Base-by-base conservation (phyloP, 208 protist species). In the Crithidia expoeki region DNA sequence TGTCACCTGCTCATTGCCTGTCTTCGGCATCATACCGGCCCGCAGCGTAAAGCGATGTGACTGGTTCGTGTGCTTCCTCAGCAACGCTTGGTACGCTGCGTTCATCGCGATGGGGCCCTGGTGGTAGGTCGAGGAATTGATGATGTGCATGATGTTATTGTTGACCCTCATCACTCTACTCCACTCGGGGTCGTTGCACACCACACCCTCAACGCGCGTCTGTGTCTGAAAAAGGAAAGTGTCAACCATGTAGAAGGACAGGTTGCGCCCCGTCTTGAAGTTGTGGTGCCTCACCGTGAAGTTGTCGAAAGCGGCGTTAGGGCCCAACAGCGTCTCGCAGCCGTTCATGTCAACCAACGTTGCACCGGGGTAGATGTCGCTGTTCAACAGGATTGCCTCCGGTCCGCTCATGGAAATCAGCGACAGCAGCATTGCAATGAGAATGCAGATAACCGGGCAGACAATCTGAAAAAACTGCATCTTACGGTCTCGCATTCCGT, bases 391-490 rank as follows among this genome's bases (percentile, higher is more conserved):
- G 23, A 83, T 49, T 25, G 52, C 53, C 38, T 58, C 49, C 14
- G 66, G 65, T 4, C 34, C 32, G 4, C 38, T 52, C 12, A 71
- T 33, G 7, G 59, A 66, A 17, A 91, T 80, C 23, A 72, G 66
- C 33, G 30, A 46, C 74, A 95, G 69, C 44, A 93, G 51, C 80
- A 93, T 86, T 3, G 86, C 84, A 44, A 95, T 47, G 10, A 92
- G 25, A 50, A 95, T 62, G 63, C 78, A 86, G n/a, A 82, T 25
- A 6, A 92, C 83, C 6, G 89, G 90, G 67, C 86, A 88, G 0
- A 93, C 44, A 40, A 95, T 72, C 69, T 95, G 90, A 50, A 95
- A 81, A 50, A 69, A 88, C 59, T 86, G 83, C 51, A 81, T 92
- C 50, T 74, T 68, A 44, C 77, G 76, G 66, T 95, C 90, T 7